phyloP scores from a whole-genome alignment of 2,329 filamentous ascomycete species.

The Sphaceloma murrayae region DNA sequence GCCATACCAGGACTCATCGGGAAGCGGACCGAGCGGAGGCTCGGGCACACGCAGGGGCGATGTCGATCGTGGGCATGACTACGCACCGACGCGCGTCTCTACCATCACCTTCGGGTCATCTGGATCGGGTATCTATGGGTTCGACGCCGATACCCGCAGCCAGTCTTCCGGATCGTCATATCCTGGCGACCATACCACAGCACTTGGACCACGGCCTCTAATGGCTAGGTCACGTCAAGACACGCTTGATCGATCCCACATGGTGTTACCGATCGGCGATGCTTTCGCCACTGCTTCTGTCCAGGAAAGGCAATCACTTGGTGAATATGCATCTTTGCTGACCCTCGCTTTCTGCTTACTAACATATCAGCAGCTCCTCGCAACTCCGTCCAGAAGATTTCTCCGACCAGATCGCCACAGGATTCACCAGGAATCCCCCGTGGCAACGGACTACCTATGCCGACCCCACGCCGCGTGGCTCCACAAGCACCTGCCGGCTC shows the following conservation, averaged over 20 bases:
- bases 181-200: background rate
- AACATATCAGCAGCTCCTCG: constrained; percentile 9
- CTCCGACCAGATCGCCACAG: no score
- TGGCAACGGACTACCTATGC: no score
- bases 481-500: no score
- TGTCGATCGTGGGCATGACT: constrained; percentile 1
- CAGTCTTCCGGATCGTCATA: background rate
- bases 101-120: no score
- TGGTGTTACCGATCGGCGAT: background rate
- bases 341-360: background rate
- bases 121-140: background rate
- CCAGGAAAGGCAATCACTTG: constrained; percentile 14
- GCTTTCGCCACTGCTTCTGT: constrained; percentile 8
- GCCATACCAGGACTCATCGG: background rate
- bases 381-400: constrained; percentile 13
- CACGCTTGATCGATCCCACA: background rate
- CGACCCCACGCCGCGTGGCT: no score
- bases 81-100: background rate
- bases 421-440: no score
- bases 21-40: no score
- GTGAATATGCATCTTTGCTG: background rate
- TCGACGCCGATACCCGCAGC: background rate
- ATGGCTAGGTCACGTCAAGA: background rate
- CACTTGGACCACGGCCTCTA: background rate
- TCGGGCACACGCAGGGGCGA: background rate